Evolutionary conservation across 2,329 filamentous ascomycete genomes (phyloP), one percentile per base, ranked within the genome.

Genomic region (Phialophora expanda): DNA sequence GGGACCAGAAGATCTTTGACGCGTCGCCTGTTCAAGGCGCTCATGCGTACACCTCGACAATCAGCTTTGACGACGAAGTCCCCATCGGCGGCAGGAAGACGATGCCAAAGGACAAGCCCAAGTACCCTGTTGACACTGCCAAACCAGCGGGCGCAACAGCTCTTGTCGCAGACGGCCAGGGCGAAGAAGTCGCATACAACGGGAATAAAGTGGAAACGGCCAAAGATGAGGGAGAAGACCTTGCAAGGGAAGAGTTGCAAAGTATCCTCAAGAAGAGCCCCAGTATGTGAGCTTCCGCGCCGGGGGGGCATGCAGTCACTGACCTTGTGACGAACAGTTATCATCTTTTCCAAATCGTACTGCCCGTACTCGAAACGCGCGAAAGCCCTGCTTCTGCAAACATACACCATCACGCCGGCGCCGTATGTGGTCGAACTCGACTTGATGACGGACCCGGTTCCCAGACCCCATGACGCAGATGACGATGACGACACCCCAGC

Each of bases 331-430:
- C 73, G 6, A 41, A 22, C 70, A 95, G 92, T 98, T 66, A 91
- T 97, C 76, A 92, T 99, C 73, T 98, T 98, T 81, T 97, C 93
- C 70, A 98, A 99, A 79, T 87, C 90, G 1, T 97, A 94, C 80
- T 99, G 95, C 78, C 92, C 90, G 0, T 89, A 86, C 80, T 97
- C 93, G 59, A 90, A 88, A 75, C 88, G 87, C 72, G 95, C 95
- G 54, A 99, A 99, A 80, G 83, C 84, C 51, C 86, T 98, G 63
- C 86, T 99, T 48, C 86, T 97, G 50, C 87, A 93, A 24, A 89
- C 90, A 73, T 98, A 98, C 82, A 83, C 82, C 62, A 96, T 99
- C 75, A 85, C 87, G 0, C 95, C 95, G 0, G 80, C 86, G 11
- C 95, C 95, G 0, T 90, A 89, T 74, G 90, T 99, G 7, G 93